These are phyloP conservation scores for Pleurostoma richardsiae DNA, from an alignment of 2,329 filamentous ascomycete species.

Conservation along the genomic window DNA sequence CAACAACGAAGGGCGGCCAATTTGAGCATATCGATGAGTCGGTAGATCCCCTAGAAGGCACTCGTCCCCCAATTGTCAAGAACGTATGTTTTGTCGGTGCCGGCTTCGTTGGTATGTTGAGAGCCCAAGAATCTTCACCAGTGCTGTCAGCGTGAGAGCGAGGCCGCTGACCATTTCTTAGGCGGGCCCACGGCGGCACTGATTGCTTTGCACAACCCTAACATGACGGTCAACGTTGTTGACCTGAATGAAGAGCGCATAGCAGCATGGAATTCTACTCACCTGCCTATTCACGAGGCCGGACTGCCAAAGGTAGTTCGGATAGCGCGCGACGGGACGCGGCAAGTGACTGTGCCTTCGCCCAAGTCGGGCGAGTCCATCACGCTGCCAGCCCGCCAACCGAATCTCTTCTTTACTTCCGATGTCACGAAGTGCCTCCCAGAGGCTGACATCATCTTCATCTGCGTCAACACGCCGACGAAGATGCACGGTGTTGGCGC, in stretches of 20 bases:
- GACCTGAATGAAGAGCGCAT: constrained; percentile 51
- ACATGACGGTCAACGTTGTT: constrained; percentile 53
- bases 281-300: constrained; percentile 56
- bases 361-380: constrained; percentile 7
- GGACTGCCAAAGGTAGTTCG: constrained; percentile 49
- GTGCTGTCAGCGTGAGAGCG: not conserved
- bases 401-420: constrained; percentile 56
- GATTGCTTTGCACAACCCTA: constrained; percentile 53
- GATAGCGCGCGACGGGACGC: constrained; percentile 32
- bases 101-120: constrained; percentile 52
- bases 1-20: constrained; percentile 11
- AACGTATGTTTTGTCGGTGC: constrained; percentile 53
- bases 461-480: constrained; percentile 61
- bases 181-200: constrained; percentile 57
- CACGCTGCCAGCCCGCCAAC: constrained; percentile 26
- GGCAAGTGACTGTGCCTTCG: constrained; percentile 14
- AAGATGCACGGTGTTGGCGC: constrained; percentile 52
- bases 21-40: not conserved
- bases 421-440: constrained; percentile 42
- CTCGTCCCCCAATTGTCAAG: constrained; percentile 10
- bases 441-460: constrained; percentile 54
- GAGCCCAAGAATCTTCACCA: constrained; percentile 9
- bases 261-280: constrained; percentile 49
- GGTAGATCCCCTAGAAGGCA: not conserved
- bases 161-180: constrained; percentile 13